Evolutionary conservation across 78 protist species (phyloP), one percentile per base, ranked within the genome.

Genomic region (Monocercomonoides exilis): DNA sequence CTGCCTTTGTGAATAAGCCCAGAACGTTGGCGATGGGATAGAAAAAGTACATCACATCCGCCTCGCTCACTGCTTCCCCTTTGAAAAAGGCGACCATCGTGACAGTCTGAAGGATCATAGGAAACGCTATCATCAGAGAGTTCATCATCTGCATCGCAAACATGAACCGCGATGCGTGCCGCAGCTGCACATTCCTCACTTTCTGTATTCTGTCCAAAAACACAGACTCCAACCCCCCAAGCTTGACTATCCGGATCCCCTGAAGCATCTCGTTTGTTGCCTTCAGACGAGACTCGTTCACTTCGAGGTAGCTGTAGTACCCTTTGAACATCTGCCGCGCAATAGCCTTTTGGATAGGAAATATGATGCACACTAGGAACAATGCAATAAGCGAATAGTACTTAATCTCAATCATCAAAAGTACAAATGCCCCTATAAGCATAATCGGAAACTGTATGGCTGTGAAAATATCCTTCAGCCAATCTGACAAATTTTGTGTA

Each of bases 241-340:
- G 6, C 11, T 79, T 79, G 42, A 79, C 82, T 21, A 6, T 21
- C 82, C 82, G 82, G 11, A 79, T 79, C 45, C 82, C 82, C 82
- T 79, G 82, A 41, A 79, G 43, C 43, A 21, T 6, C 11, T 79
- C 82, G 82, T 6, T 79, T 32, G 4, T 4, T 32, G 36, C 11
- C 82, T 79, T 79, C 45, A 32, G 6, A 5, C 82, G 82, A 33
- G 11, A 32, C 45, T 79, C 82, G 82, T 79, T 79, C 43, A 79
- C 82, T 6, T 33, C 82, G 45, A 79, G 6, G 82, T 79, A 79
- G 11, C 36, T 79, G 45, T 79, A 38, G 38, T 11, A 54, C 21
- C 21, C 38, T 11, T 54, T 11, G 11, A 21, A 29, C 38, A 54
- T 54, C 21, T 21, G 38, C 70, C 21, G 11, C 70, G 70, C 70